These are phyloP conservation scores for Andrographis paniculata DNA, from an alignment of 305 asterid genomes.

Conservation along the genomic window DNA sequence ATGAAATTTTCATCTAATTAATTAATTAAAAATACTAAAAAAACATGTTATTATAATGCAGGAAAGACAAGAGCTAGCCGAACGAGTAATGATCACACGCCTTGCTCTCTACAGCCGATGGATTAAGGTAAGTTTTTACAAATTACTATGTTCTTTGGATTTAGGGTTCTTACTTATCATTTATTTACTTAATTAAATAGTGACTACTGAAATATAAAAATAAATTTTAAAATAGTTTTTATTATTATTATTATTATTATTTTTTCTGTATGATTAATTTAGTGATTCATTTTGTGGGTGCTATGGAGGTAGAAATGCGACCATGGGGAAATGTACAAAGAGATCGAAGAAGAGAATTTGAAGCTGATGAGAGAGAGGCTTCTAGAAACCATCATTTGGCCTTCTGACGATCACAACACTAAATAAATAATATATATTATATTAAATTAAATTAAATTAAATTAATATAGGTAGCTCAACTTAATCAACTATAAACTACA, in stretches of 20 bases:
- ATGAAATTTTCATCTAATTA: no score
- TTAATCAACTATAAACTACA: no score
- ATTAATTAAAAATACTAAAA: no score
- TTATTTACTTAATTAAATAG: no score
- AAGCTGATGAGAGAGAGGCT: constrained; percentile 69
- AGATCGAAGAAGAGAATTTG: constrained; percentile 56
- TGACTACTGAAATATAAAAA: no score
- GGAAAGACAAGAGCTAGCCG: constrained; percentile 76
- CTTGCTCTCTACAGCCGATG: constrained; percentile 62
- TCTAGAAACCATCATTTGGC: constrained; percentile 55
- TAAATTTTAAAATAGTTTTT: not conserved
- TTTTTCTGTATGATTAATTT: not conserved
- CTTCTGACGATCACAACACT: constrained; percentile 36
- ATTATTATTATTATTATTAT: not conserved
- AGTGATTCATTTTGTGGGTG: not conserved
- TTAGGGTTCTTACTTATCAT: no score
- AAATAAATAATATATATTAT: no score
- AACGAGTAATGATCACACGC: constrained; percentile 81
- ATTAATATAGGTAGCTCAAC: no score
- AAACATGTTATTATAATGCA: no score
- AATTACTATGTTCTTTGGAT: no score
- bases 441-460: no score
- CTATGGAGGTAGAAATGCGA: constrained; percentile 39
- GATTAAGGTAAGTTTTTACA: constrained; percentile 62
- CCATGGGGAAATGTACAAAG: constrained; percentile 47